Conservation (phyloP, 2,329 filamentous ascomycete genomes). For the Hypoxylon sp. region DNA sequence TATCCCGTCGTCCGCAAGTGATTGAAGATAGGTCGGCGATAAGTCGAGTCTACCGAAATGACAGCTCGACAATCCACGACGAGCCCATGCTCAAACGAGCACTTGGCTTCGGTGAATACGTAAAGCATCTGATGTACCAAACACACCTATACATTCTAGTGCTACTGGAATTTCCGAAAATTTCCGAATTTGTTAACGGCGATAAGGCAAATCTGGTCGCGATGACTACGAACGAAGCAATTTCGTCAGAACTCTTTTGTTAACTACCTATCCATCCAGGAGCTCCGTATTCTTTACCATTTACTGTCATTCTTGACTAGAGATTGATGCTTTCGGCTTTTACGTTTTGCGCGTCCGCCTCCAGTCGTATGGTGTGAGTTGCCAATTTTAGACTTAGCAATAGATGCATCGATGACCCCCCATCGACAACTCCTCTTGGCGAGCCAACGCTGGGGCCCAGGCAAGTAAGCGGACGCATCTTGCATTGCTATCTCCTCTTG, state of each 20-base stretch:
- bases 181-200: not conserved
- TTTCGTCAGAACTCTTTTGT: no score
- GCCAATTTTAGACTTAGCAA: constrained; percentile 1
- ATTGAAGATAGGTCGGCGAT: no score
- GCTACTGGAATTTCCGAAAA: not conserved
- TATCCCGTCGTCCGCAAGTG: not conserved
- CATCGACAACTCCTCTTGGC: not conserved
- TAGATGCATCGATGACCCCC: constrained; percentile 3
- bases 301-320: not conserved
- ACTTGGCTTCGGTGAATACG: no score
- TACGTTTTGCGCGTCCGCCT: not conserved
- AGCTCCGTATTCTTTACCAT: no score
- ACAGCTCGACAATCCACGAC: no score
- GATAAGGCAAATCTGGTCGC: not conserved
- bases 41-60: no score
- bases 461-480: not conserved
- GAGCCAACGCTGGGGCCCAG: not conserved
- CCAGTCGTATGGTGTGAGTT: not conserved
- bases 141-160: no score
- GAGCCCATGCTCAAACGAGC: no score
- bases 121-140: no score
- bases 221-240: no score
- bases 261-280: no score
- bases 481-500: constrained; percentile 11
- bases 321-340: not conserved